These are phyloP conservation scores for Hibiscus mutabilis DNA, from an alignment of 345 rosid genomes.

Conservation along the genomic window DNA sequence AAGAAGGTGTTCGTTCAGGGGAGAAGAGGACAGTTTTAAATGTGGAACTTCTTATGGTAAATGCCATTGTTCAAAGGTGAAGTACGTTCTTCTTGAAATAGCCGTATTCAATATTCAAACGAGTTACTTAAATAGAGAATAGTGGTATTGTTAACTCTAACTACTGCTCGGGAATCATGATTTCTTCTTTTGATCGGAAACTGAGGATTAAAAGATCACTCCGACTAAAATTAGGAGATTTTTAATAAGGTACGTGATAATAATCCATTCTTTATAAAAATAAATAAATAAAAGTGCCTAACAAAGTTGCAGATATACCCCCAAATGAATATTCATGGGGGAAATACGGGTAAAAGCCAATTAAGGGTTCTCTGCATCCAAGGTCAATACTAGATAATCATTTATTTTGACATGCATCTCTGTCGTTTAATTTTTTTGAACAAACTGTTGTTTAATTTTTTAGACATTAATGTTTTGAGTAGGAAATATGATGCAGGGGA, in stretches of 20 bases:
- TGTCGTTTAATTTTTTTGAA: no score
- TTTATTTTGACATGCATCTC: not conserved
- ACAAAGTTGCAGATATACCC: slow-evolving; percentile 86
- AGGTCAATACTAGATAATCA: slow-evolving; percentile 29
- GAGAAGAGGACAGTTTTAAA: not conserved
- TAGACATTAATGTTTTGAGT: not conserved
- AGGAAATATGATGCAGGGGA: no score
- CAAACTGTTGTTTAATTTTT: no score
- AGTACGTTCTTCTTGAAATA: not conserved
- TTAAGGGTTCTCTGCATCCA: slow-evolving; percentile 78
- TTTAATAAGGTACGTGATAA: no score
- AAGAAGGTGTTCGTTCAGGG: not conserved
- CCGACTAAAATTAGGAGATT: no score
- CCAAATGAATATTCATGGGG: slow-evolving; percentile 96
- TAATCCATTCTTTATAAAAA: no score
- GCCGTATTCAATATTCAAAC: no score
- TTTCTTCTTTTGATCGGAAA: slow-evolving; percentile 22
- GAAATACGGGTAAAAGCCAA: slow-evolving; percentile 82
- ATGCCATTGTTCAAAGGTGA: not conserved
- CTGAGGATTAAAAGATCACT: slow-evolving; percentile 47
- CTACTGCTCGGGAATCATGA: not conserved
- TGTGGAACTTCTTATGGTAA: not conserved
- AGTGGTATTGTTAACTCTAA: not conserved
- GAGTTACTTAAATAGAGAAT: not conserved
- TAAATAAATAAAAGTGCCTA: slow-evolving; percentile 51